Evolutionary conservation across 169 alveolate genomes (phyloP).

Genomic region (Perkinsus olseni): DNA sequence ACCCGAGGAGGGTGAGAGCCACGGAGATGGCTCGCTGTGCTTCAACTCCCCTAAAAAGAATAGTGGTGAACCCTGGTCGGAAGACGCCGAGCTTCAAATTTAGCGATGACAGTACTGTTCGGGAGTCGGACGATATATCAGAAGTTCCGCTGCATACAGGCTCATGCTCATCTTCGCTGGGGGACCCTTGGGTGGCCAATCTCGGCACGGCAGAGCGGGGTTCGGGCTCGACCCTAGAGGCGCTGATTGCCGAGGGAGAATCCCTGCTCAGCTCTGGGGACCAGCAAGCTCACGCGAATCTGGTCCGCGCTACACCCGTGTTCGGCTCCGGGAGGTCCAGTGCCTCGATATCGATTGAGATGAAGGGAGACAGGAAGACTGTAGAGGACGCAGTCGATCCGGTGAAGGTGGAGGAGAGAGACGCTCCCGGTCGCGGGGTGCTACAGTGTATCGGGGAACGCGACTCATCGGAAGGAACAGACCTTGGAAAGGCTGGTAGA

Average conservation of each 20-base stretch:
- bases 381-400: neutral
- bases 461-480: too few species aligned
- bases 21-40: neutral
- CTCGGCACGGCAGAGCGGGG: neutral
- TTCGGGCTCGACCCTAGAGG: neutral
- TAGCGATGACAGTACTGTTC: neutral
- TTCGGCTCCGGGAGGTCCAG: neutral
- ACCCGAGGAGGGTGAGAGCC: neutral
- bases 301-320: neutral
- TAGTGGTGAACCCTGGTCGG: neutral
- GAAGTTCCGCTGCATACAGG: neutral
- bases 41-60: neutral
- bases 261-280: neutral
- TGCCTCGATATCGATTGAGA: neutral
- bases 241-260: neutral
- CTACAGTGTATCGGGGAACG: too few species aligned
- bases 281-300: neutral
- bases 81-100: neutral
- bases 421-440: too few species aligned
- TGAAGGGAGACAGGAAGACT: neutral
- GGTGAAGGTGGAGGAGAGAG: neutral
- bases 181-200: neutral
- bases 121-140: neutral
- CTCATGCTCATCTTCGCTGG: neutral
- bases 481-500: too few species aligned